Evolutionary conservation across 345 rosid genomes (phyloP), one percentile per base, ranked within the genome.

Genomic region (Gossypium mustelinum): DNA sequence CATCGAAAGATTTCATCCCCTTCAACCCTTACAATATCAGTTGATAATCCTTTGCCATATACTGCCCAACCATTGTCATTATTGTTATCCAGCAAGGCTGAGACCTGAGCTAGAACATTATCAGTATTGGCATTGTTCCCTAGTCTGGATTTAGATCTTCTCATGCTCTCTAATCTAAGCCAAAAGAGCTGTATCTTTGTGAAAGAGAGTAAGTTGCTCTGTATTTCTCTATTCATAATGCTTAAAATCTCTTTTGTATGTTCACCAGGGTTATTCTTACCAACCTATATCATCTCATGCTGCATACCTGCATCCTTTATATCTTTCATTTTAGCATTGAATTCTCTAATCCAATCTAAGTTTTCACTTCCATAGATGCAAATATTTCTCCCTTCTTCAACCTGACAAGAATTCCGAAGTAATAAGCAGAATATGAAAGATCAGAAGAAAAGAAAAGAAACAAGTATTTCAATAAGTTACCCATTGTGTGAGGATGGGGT

Each of bases 291-390:
- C 74, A 84, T 75, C 74, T 87, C 91, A 50, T 89, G 81, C 77
- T 84, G 83, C 73, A 85, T 55, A 20, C 90, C 94, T 48, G 25
- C 8, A 18, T 75, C 76, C 65, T 70, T 76, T 58, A 87, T 81
- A 47, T 73, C 76, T 25, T 70, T 74, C 67, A 84, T 59, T 81
- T 76, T 84, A 29, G 81, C 73, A 51, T 70, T 82, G 72, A 87
- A 77, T 55, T 86, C 87, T 39, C 81, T 68, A 16, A 89, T 83
- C 92, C 93, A 93, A 7, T 79, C 76, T 9, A 80, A 12, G 81
- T 84, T 70, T 1, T 81, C 75, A 62, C 92, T 84, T 83, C 90
- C 98, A 73, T 86, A 82, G 34, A 93, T 73, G 89, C 92, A 88
- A 11, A 89, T 75, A 20, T 79, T 80, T 73, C 81, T 85, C 51